Evolutionary conservation across 345 rosid genomes (phyloP).

Genomic region (Isatis tinctoria): DNA sequence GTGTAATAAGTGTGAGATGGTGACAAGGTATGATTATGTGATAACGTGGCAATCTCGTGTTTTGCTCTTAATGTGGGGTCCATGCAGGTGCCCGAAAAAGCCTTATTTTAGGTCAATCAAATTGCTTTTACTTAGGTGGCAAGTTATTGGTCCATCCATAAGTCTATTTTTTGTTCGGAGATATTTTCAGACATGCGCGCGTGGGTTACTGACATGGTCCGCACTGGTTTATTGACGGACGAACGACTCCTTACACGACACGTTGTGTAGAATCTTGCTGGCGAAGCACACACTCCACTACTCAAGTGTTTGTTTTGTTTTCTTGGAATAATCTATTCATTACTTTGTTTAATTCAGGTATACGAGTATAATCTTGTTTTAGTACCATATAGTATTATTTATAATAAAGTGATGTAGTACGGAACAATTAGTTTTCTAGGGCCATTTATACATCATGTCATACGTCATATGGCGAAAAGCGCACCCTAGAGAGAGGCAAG

Average conservation of each 20-base stretch:
- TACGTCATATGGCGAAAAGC: not conserved
- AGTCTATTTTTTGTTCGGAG: not conserved
- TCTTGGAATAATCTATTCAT: not conserved
- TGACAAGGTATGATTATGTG: not conserved
- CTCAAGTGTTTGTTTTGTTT: not conserved
- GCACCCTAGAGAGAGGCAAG: not conserved
- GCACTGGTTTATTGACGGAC: not conserved
- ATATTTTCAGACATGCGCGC: constrained; percentile 3
- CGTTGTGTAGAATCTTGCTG: constrained; percentile 18
- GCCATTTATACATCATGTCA: constrained; percentile 11
- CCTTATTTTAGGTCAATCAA: not conserved
- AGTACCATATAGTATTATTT: not conserved
- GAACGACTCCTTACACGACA: not conserved
- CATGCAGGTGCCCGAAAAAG: not conserved
- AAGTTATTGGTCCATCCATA: constrained; percentile 5
- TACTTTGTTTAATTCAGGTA: not conserved
- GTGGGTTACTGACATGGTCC: constrained; percentile 12
- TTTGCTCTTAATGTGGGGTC: not conserved
- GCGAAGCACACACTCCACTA: constrained; percentile 17
- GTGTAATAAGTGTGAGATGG: not conserved
- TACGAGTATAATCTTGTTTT: not conserved
- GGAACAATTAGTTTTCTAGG: not conserved
- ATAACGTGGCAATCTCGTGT: constrained; percentile 6
- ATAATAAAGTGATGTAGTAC: not conserved
- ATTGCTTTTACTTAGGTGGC: constrained; percentile 1